Conservation (phyloP, 768 basidiomycete genomes). For the Porphyrellus cyaneotinctus region DNA sequence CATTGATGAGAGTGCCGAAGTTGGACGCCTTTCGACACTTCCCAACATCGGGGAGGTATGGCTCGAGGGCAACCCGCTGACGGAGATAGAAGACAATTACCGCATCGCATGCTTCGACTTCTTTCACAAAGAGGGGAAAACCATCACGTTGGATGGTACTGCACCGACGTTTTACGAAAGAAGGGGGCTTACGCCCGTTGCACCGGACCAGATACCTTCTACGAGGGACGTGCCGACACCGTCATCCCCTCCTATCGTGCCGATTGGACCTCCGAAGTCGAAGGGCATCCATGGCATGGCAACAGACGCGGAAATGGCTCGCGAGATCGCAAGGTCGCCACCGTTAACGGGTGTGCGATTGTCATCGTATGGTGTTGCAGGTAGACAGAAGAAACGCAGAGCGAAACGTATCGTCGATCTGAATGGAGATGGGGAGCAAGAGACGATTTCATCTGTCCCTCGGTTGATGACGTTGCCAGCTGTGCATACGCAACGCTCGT, state of each 20-base stretch:
- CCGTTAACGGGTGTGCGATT: constrained; percentile 39
- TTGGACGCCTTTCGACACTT: constrained; percentile 75
- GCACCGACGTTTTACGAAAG: constrained; percentile 69
- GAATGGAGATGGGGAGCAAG: constrained; percentile 42
- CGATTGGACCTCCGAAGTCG: constrained; percentile 42
- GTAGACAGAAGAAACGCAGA: constrained; percentile 54
- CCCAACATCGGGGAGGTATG: constrained; percentile 79
- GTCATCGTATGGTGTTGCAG: constrained; percentile 41
- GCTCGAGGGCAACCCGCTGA: constrained; percentile 82
- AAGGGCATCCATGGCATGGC: constrained; percentile 13
- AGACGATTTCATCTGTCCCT: constrained; percentile 31
- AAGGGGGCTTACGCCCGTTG: constrained; percentile 47
- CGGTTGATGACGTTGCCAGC: constrained; percentile 1
- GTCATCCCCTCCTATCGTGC: constrained; percentile 57
- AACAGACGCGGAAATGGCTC: constrained; percentile 16
- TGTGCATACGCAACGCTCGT: constrained; percentile 4
- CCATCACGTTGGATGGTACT: constrained; percentile 70
- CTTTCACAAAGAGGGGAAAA: constrained; percentile 83
- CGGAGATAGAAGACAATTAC: constrained; percentile 64
- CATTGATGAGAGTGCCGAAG: constrained; percentile 78
- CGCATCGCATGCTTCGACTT: constrained; percentile 76
- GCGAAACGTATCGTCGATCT: constrained; percentile 77
- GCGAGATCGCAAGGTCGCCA: constrained; percentile 27
- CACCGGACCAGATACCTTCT: constrained; percentile 51
- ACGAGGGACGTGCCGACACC: constrained; percentile 45